Conservation (phyloP, 176 grass and related monocot genomes). For the Oryza punctata region DNA sequence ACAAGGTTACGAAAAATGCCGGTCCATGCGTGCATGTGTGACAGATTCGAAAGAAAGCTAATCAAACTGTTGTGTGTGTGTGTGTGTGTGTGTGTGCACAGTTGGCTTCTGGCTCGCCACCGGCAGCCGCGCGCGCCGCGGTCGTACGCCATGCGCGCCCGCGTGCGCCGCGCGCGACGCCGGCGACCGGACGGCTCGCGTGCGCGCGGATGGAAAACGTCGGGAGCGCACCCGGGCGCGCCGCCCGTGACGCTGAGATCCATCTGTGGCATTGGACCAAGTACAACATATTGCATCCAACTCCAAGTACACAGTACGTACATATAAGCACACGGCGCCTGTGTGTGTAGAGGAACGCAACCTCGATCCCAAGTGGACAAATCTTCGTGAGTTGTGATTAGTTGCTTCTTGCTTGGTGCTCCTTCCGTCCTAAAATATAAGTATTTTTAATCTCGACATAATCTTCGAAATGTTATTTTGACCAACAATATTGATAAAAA, state of each 20-base stretch:
- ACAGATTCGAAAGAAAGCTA: not conserved
- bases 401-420: too few relatives aligned
- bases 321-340: too few relatives aligned
- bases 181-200: not conserved
- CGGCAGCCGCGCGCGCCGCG: not conserved
- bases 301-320: not conserved
- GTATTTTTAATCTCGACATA: too few relatives aligned
- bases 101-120: not conserved
- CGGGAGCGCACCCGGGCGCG: too few relatives aligned
- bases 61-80: not conserved
- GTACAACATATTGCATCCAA: not conserved
- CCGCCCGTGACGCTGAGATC: too few relatives aligned
- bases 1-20: not conserved
- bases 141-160: not conserved
- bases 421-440: too few relatives aligned
- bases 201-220: not conserved
- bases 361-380: too few relatives aligned
- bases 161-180: too few relatives aligned
- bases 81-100: not conserved
- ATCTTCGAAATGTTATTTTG: too few relatives aligned
- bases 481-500: too few relatives aligned
- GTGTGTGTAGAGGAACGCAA: too few relatives aligned
- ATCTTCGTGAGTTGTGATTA: too few relatives aligned
- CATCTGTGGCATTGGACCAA: not conserved
- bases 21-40: not conserved